Base-by-base conservation (phyloP, 371 early-diverging fungal genomes). In the Mortierella sp. region DNA sequence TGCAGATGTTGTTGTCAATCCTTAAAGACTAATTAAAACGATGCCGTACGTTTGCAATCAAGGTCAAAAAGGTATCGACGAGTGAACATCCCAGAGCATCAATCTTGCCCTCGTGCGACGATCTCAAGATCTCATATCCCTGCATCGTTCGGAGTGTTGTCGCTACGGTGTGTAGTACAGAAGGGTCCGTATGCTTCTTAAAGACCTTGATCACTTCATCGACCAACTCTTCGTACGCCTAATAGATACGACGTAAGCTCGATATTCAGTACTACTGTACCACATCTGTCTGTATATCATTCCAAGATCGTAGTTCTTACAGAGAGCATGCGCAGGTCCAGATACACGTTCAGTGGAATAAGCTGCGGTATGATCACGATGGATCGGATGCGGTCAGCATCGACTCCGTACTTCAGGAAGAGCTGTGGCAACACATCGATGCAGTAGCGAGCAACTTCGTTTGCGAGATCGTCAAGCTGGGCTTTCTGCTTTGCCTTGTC, bases 351-450 rank as follows among this genome's bases (percentile, higher is more conserved):
- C 49, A 92, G 39, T 49, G 90, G 86, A 72, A 92, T 81, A 3
- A 86, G 34, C 15, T 84, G 80, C 8, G 91, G 86, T 21, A 92
- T 64, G 28, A 67, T 75, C 1, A 89, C 71, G 2, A 90, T 79
- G n/a, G 87, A 86, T 6, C 72, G 65, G 43, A 90, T 72, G 23
- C 86, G 81, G 21, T 49, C 55, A 23, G 82, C 73, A 43, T 91
- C 92, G 41, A 82, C 84, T 2, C 81, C 81, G 56, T 92, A 88
- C 64, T 90, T 91, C n/a, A 83, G 72, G 32, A 94, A 64, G n/a
- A 93, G 79, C 39, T 82, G 83, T 2, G 92, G 89, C 17, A 93
- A 46, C 3, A 76, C 60, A 51, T 80, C 79, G 14, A 88, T 85
- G 41, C 92, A 67, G 46, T 83, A 79, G 8, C 88, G 83, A 21